phyloP scores from a whole-genome alignment of 306 rosid genomes.

The Sphenostylis stenocarpa region DNA sequence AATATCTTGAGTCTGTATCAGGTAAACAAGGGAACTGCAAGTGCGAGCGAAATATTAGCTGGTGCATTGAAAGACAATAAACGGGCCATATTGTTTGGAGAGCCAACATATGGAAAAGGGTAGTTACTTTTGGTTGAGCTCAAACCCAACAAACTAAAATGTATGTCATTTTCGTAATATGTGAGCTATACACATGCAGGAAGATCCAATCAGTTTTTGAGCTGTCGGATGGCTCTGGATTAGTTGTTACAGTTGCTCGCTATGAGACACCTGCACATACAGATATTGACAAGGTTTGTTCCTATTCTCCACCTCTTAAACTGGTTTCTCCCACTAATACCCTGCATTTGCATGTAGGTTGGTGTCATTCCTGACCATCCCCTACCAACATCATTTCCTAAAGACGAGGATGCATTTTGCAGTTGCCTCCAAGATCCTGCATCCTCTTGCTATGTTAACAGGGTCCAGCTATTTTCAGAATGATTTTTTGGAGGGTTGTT shows the following conservation, averaged over 20 bases:
- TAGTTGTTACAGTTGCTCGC: slow-evolving; percentile 94
- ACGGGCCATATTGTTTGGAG: slow-evolving; percentile 88
- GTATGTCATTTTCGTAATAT: slow-evolving; percentile 25
- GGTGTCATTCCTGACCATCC: slow-evolving; percentile 97
- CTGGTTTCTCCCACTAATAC: not conserved
- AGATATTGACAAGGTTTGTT: slow-evolving; percentile 79
- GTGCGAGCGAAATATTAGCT: slow-evolving; percentile 97
- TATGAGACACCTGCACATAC: slow-evolving; percentile 92
- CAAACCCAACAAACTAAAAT: slow-evolving; percentile 12
- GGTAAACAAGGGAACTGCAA: slow-evolving; percentile 99
- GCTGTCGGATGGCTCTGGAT: slow-evolving; percentile 94
- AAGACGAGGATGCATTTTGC: slow-evolving; percentile 82
- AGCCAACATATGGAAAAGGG: slow-evolving; percentile 97
- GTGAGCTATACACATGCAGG: slow-evolving; percentile 49
- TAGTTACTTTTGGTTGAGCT: slow-evolving; percentile 38
- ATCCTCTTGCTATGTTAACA: slow-evolving; percentile 73
- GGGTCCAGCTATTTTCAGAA: slow-evolving; percentile 70
- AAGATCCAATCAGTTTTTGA: slow-evolving; percentile 94
- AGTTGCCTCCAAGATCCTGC: slow-evolving; percentile 85
- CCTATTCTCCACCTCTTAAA: slow-evolving; percentile 9
- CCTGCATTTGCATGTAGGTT: slow-evolving; percentile 48
- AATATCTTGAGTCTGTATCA: slow-evolving; percentile 38
- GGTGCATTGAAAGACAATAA: slow-evolving; percentile 96
- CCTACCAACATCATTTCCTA: slow-evolving; percentile 77
- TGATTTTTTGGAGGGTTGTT: slow-evolving; percentile 16